A percentile compares a stretch with the other conserved stretches of the same genome.
Evolutionary conservation across 1,139 yeast genomes (phyloP).

Genomic region (Chernovozyma sophiae-reginae): DNA sequence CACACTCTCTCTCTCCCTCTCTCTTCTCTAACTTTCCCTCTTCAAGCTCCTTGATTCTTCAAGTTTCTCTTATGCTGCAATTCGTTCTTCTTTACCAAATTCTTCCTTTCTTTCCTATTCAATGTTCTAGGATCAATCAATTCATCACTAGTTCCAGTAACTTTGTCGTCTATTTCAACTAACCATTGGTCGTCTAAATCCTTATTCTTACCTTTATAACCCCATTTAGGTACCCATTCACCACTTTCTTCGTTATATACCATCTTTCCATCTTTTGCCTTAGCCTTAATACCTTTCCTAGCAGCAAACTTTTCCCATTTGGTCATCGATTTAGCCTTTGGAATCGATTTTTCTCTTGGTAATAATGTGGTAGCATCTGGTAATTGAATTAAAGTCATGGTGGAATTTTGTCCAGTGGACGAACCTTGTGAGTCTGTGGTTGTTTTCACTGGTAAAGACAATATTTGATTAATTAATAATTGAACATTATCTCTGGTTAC

Average conservation of each 20-base stretch:
- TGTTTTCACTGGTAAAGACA: constrained; percentile 82
- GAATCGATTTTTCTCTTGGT: constrained; percentile 95
- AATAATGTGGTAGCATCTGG: constrained; percentile 81
- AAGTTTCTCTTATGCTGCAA: constrained; percentile 83
- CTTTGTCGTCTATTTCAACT: constrained; percentile 85
- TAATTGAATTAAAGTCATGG: constrained; percentile 76
- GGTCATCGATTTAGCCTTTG: constrained; percentile 87
- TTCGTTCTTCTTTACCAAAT: constrained; percentile 78
- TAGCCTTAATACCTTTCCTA: constrained; percentile 89
- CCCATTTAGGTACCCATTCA: constrained; percentile 99
- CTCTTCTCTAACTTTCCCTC: no score
- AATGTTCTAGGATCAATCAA: constrained; percentile 83
- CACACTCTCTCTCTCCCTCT: no score
- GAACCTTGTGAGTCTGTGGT: constrained; percentile 70
- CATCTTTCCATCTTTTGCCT: constrained; percentile 86
- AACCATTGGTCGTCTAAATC: constrained; percentile 88
- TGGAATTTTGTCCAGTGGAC: constrained; percentile 62
- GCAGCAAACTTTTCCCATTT: constrained; percentile 98
- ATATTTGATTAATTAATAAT: constrained; percentile 80
- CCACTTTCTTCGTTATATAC: constrained; percentile 85
- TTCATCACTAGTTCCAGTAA: constrained; percentile 62
- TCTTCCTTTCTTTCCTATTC: constrained; percentile 78
- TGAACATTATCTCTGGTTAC: constrained; percentile 93
- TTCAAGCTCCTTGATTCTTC: constrained; percentile 25
- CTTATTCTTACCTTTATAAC: constrained; percentile 90